Evolutionary conservation across 2,329 filamentous ascomycete genomes (phyloP), one percentile per base, ranked within the genome.

Genomic region (Xylariaceae sp.): DNA sequence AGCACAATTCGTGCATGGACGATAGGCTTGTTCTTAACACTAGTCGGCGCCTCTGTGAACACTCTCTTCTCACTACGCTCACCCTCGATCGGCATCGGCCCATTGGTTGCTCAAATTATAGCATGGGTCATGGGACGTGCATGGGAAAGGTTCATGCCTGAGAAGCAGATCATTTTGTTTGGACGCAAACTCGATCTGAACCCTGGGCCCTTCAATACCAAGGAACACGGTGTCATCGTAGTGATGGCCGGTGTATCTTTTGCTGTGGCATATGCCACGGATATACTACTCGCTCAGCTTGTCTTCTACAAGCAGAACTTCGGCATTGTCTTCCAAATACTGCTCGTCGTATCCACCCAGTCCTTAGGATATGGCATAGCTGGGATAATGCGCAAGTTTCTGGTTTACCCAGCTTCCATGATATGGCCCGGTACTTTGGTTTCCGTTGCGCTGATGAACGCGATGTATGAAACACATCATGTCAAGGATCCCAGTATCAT

Each of bases 231-330:
- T 40, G 78, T 88, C 54, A 86, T 88, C 51, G 81, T 84, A 16
- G 81, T 87, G 58, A 87, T 87, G 82, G 86, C 88, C 14, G 83
- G 87, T 63, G 84, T 88, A 6, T 84, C 85, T 5, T 88, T 89
- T 58, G 84, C 73, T 45, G 83, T 79, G 6, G 84, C 86, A 3
- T 90, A 90, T 60, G 86, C 86, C 1, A 90, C 87, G 1, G 87
- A 90, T 59, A 85, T 89, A 31, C 80, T 91, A 42, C 74, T 89
- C 2, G 87, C 87, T 0, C 86, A 89, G 69, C 71, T 82, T 16
- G 78, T 86, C 14, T 90, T 89, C 61, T 90, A 90, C 65, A 83
- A 86, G 65, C 80, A 88, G 60, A 73, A 84, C 53, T 88, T 88
- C 62, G 85, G 86, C 17, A 75, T 87, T 56, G 57, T 74, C 1